Evolutionary conservation across 345 rosid genomes (phyloP).

Genomic region (Populus pruinosa): DNA sequence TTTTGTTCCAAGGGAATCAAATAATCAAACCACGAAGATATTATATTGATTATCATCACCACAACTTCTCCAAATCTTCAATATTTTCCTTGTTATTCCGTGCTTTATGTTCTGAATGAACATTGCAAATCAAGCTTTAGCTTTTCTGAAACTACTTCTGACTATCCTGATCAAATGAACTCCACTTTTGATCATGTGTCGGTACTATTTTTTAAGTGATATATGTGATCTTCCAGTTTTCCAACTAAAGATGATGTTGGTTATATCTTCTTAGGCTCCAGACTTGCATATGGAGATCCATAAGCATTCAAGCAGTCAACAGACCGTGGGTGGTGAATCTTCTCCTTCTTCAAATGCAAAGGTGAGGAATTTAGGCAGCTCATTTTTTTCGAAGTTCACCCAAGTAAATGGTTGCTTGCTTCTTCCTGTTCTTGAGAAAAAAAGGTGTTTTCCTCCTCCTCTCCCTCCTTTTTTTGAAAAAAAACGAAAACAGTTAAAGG

Average conservation of each 20-base stretch:
- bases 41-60: not conserved
- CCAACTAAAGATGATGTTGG: not conserved
- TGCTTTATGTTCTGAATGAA: not conserved
- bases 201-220: not conserved
- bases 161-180: not conserved
- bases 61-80: not conserved
- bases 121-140: not conserved
- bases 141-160: not conserved
- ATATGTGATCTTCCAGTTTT: not conserved
- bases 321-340: conserved; percentile 15
- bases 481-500: not conserved
- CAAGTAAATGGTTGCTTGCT: not conserved
- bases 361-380: conserved; percentile 6
- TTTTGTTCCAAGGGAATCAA: not conserved
- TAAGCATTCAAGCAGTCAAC: conserved; percentile 14
- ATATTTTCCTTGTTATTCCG: not conserved
- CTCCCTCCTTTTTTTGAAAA: not conserved
- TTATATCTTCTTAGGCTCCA: conserved; percentile 17
- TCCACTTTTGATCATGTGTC: not conserved
- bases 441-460: not conserved
- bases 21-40: not conserved
- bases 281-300: conserved; percentile 25
- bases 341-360: conserved; percentile 21
- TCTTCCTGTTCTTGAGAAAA: not conserved
- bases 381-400: not conserved